Percentiles rank a stretch among this genome's conserved stretches.
Conservation (phyloP, 768 basidiomycete genomes). For the Psilocybe cubensis region DNA sequence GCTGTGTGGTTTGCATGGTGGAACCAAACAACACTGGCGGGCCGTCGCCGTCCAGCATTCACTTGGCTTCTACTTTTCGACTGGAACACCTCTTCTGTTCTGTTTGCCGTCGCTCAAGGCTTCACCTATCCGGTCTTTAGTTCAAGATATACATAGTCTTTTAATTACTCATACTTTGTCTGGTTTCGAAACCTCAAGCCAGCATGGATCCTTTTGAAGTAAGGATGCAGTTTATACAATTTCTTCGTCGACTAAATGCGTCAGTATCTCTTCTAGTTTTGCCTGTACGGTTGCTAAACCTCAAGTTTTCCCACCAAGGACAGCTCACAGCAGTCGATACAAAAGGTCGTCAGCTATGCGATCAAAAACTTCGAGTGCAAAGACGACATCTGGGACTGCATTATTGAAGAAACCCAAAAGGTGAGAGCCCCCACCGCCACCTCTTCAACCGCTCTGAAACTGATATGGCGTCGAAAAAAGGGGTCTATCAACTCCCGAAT, state of each 20-base stretch:
- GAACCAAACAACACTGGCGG: not conserved
- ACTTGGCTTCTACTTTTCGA: not conserved
- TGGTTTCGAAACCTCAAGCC: not conserved
- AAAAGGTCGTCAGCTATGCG: conserved; percentile 84
- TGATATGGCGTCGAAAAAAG: too few relatives aligned
- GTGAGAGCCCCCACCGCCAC: conserved; percentile 43
- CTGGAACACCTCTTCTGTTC: too few relatives aligned
- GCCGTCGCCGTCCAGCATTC: not conserved
- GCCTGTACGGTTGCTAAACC: conserved; percentile 16
- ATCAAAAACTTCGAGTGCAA: conserved; percentile 87
- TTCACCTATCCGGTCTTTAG: too few relatives aligned
- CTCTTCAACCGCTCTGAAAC: not conserved
- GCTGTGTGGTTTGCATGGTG: not conserved
- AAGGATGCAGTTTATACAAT: conserved; percentile 40
- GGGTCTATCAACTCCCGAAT: conserved; percentile 91
- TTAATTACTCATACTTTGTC: not conserved
- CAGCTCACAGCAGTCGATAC: conserved; percentile 87
- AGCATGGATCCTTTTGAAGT: conserved; percentile 44
- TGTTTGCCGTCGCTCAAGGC: too few relatives aligned
- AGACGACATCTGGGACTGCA: conserved; percentile 93
- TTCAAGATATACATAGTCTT: too few relatives aligned
- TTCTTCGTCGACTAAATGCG: conserved; percentile 38
- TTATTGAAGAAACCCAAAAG: conserved; percentile 90
- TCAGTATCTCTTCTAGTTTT: conserved; percentile 26
- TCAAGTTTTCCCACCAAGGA: conserved; percentile 20